These are phyloP conservation scores for Chaetomidium leptoderma DNA, from an alignment of 495 filamentous ascomycete genomes.

Conservation along the genomic window DNA sequence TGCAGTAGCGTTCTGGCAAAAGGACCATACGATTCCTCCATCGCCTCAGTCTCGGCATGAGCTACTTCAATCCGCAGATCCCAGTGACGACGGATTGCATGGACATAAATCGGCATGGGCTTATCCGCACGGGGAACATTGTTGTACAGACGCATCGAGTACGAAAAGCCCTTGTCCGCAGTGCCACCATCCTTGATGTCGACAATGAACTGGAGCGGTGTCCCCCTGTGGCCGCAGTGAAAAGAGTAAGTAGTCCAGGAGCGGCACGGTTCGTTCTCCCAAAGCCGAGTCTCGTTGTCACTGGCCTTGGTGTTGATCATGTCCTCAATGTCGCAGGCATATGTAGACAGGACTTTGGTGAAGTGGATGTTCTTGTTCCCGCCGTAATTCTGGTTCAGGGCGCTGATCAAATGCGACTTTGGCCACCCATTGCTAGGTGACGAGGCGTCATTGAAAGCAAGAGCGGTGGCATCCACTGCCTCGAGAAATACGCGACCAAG, in stretches of 20 bases:
- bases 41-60: conserved; percentile 17
- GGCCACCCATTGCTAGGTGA: conserved; percentile 19
- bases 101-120: conserved; percentile 31
- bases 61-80: conserved; percentile 38
- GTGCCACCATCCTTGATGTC: conserved; percentile 48
- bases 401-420: conserved; percentile 18
- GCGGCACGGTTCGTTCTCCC: conserved; percentile 13
- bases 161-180: conserved; percentile 20
- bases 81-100: conserved; percentile 41
- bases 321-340: conserved; percentile 34
- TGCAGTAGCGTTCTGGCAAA: conserved; percentile 34
- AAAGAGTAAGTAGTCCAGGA: conserved; percentile 50
- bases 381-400: conserved; percentile 22
- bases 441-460: conserved; percentile 22
- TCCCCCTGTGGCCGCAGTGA: conserved; percentile 32
- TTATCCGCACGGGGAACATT: neutral
- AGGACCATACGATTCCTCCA: conserved; percentile 24
- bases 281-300: conserved; percentile 14
- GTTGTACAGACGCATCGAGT: conserved; percentile 21
- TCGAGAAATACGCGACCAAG: conserved; percentile 41
- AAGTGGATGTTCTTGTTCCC: conserved; percentile 29
- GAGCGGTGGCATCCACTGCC: conserved; percentile 12
- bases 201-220: conserved; percentile 37
- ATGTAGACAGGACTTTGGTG: conserved; percentile 40
- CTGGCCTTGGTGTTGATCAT: conserved; percentile 30